These are phyloP conservation scores for Trifolium repens DNA, from an alignment of 306 rosid species.

Conservation along the genomic window DNA sequence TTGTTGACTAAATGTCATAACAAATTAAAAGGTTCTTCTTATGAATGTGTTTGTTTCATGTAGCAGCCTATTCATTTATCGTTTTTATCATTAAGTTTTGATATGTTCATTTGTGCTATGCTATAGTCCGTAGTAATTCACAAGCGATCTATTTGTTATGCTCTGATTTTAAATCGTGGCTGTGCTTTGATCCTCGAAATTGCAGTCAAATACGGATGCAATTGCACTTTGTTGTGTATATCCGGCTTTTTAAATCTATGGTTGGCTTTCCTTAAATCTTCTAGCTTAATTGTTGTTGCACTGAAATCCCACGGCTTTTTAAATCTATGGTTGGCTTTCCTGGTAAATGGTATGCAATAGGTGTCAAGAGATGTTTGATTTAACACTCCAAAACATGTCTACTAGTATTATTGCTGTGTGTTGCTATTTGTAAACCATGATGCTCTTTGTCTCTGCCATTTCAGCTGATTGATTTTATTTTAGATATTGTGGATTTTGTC, in stretches of 20 bases:
- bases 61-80: not conserved
- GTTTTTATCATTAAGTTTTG: not conserved
- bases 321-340: too few species aligned
- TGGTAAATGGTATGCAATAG: too few species aligned
- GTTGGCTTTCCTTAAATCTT: not conserved
- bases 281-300: not conserved
- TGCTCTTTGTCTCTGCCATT: not conserved
- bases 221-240: not conserved
- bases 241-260: not conserved
- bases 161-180: not conserved
- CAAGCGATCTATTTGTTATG: not conserved
- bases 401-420: not conserved
- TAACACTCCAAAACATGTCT: not conserved
- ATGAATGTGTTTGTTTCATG: not conserved
- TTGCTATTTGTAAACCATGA: not conserved
- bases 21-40: not conserved
- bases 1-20: not conserved
- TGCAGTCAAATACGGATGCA: not conserved
- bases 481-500: not conserved
- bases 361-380: not conserved
- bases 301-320: not conserved
- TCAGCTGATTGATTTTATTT: not conserved
- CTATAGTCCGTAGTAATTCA: not conserved
- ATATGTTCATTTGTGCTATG: not conserved
- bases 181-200: not conserved